Base-by-base conservation (phyloP, 306 rosid species). In the Oxytropis ochrocephala region DNA sequence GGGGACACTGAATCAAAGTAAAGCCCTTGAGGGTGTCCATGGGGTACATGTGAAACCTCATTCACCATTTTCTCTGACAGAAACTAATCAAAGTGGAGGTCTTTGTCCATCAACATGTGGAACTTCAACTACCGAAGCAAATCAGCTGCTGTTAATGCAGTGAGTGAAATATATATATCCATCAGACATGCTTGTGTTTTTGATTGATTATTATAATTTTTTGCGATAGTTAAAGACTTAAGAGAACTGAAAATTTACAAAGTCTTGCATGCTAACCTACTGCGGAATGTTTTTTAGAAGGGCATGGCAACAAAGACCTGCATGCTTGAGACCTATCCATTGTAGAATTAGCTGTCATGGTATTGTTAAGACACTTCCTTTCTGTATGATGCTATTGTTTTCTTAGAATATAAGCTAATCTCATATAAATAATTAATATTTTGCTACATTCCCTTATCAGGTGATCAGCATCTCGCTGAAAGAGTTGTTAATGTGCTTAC, bases 401-500 rank as follows among this genome's bases (percentile, higher is more conserved):
- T 65, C 32, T 57, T 58, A 32, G 11, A 72, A 39, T 64, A 55
- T 64, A 55, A 42, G 70, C 24, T 39, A 54, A 61, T 73, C 64
- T 64, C 8, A 9, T 24, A 10, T 5, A 24, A 19, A 55, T 53
- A 27, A 66, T 54, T 65, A 29, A 58, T 75, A 4, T 56, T n/a
- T 39, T 46, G 24, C 67, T 54, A 35, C 35, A n/a, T 38, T 61
- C 53, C 8, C 61, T 60, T 65, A 35, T 79, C 79, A 94, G 99
- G 97, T 67, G 99, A 94, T 83, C 63, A 39, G 74, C 75, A 33
- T 84, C 58, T 91, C 19, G 79, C 80, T 51, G 99, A 95, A 81
- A 95, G 72, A 59, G 81, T 81, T 75, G 96, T 87, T 29, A 91
- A 91, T 76, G 99, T 95, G 76, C 83, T 95, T 39, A 91, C 99